Evolutionary conservation across 257 asterid species (phyloP).

Genomic region (Solanum pinnatisectum): DNA sequence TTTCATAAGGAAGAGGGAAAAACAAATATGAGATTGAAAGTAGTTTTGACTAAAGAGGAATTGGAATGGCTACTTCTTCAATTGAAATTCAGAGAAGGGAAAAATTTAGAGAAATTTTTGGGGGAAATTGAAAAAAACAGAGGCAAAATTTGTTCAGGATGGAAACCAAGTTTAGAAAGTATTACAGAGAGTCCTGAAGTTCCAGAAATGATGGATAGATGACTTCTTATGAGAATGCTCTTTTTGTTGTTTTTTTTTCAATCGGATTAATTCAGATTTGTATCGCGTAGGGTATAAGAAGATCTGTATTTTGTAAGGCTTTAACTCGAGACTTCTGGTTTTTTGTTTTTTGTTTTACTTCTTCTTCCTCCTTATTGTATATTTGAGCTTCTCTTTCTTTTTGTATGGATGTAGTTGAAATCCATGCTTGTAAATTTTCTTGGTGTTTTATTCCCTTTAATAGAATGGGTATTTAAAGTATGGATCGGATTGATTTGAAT

Average conservation of each 20-base stretch:
- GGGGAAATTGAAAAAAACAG: constrained; percentile 48
- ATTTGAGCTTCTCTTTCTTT: background rate
- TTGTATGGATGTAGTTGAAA: background rate
- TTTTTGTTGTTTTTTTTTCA: background rate
- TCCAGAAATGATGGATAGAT: constrained; percentile 26
- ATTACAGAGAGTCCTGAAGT: constrained; percentile 50
- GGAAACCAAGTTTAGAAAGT: constrained; percentile 75
- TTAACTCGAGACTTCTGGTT: background rate
- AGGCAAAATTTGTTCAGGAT: constrained; percentile 2
- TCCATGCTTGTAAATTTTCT: background rate
- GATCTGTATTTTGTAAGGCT: background rate
- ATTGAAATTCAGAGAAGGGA: constrained; percentile 29
- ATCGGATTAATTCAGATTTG: background rate
- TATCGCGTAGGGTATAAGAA: rapidly evolving
- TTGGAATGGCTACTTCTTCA: constrained; percentile 43
- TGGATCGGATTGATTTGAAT: background rate
- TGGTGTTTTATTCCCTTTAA: background rate
- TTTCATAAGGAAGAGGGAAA: background rate
- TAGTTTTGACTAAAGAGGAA: constrained; percentile 59
- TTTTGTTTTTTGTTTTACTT: background rate
- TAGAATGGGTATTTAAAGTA: background rate
- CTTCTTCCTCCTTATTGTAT: background rate
- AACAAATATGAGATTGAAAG: constrained; percentile 35
- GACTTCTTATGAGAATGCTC: background rate
- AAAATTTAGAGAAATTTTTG: constrained; percentile 43